A percentile compares a stretch with the other conserved stretches of the same genome.
Conservation (phyloP, 305 asterid species). For the Fraxinus floribunda region DNA sequence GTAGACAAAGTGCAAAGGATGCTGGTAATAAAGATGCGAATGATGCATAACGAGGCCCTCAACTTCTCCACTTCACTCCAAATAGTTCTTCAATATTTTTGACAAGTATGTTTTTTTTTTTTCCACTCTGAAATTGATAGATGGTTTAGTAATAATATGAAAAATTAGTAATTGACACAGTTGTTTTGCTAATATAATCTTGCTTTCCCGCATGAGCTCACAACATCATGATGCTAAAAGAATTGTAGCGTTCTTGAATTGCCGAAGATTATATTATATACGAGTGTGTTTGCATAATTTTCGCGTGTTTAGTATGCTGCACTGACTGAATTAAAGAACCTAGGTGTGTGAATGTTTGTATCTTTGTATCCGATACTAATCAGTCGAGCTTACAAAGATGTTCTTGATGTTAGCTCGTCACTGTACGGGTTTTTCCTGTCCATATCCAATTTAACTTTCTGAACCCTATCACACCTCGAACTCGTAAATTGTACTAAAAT, state of each 20-base stretch:
- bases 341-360: not conserved
- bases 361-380: not conserved
- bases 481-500: not conserved
- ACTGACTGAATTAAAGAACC: not conserved
- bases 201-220: not conserved
- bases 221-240: not conserved
- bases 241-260: not conserved
- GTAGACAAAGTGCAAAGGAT: slow-evolving; percentile 47
- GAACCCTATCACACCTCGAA: not conserved
- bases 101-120: not conserved
- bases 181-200: not conserved
- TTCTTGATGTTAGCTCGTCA: not conserved
- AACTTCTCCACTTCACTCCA: slow-evolving; percentile 31
- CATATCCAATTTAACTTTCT: not conserved
- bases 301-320: not conserved
- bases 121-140: not conserved
- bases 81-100: not conserved
- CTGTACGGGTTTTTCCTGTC: not conserved
- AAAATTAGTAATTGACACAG: not conserved
- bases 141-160: not conserved
- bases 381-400: not conserved
- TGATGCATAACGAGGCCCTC: slow-evolving; percentile 59
- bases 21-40: slow-evolving; percentile 23
- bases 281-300: not conserved
- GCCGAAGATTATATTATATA: not conserved